phyloP scores from a whole-genome alignment of 169 alveolate genomes.

The Plasmodium coatneyi region DNA sequence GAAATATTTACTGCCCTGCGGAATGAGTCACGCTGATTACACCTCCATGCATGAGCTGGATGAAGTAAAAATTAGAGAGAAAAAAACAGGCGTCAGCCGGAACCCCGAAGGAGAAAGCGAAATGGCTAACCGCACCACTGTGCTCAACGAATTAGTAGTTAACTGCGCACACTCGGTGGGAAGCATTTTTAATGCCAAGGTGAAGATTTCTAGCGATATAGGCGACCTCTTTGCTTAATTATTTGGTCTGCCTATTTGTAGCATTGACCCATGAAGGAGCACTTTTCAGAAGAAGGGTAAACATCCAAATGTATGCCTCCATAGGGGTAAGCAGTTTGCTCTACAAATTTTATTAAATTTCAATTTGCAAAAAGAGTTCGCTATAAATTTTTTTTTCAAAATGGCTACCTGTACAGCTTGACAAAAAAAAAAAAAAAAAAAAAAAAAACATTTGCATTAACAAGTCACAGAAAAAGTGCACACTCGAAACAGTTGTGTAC shows the following conservation, averaged over 20 bases:
- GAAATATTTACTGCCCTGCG: conserved; percentile 77
- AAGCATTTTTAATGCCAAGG: conserved; percentile 43
- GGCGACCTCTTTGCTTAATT: conserved; percentile 19
- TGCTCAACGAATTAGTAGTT: conserved; percentile 17
- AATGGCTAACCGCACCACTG: neutral
- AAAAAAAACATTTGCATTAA: neutral
- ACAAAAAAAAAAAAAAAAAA: conserved; percentile 1
- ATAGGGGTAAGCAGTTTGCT: neutral
- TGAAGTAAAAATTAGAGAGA: neutral
- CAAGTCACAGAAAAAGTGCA: conserved; percentile 5
- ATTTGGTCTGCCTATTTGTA: neutral
- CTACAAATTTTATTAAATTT: neutral
- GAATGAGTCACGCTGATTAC: conserved; percentile 72
- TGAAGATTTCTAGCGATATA: conserved; percentile 29
- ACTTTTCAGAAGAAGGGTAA: neutral
- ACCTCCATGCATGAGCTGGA: conserved; percentile 48
- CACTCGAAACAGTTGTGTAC: neutral
- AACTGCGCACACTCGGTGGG: conserved; percentile 30
- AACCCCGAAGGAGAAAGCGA: neutral
- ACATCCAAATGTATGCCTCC: neutral
- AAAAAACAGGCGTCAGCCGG: neutral
- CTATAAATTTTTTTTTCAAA: neutral
- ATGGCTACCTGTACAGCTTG: conserved; percentile 2
- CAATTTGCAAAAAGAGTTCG: neutral
- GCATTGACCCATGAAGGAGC: neutral